Evolutionary conservation across 495 filamentous ascomycete species (phyloP).

Genomic region (Collariella sp.): DNA sequence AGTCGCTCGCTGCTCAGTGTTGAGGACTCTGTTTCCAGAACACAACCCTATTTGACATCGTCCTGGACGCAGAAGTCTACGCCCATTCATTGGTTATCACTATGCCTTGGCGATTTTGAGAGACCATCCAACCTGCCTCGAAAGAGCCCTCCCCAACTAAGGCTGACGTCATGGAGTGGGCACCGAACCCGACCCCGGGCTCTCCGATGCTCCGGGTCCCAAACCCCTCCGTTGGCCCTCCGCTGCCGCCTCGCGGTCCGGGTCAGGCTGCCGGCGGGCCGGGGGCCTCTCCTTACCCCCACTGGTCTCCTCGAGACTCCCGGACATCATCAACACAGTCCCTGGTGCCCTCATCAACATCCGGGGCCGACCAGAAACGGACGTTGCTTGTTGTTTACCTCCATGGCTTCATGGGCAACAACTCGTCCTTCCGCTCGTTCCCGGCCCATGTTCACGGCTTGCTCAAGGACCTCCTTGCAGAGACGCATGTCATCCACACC

Average conservation of each 20-base stretch:
- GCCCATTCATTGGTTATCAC: no score
- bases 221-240: neutral
- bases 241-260: neutral
- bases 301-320: slow-evolving; percentile 34
- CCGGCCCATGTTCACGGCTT: slow-evolving; percentile 80
- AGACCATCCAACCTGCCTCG: no score
- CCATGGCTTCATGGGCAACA: slow-evolving; percentile 89
- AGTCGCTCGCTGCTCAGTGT: no score
- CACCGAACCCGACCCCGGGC: neutral
- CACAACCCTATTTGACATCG: no score
- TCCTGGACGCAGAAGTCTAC: no score
- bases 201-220: neutral
- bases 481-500: slow-evolving; percentile 74
- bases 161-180: slow-evolving; percentile 3
- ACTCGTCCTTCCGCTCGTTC: slow-evolving; percentile 79
- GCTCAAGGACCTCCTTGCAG: slow-evolving; percentile 54
- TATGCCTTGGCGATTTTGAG: no score
- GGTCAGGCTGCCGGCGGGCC: neutral
- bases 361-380: slow-evolving; percentile 38
- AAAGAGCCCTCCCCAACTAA: no score
- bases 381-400: slow-evolving; percentile 75
- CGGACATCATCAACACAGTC: slow-evolving; percentile 58
- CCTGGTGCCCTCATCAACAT: slow-evolving; percentile 41
- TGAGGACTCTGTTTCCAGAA: no score
- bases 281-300: neutral